phyloP scores from a whole-genome alignment of 2,329 filamentous ascomycete species.

The Ophiostoma sp. region DNA sequence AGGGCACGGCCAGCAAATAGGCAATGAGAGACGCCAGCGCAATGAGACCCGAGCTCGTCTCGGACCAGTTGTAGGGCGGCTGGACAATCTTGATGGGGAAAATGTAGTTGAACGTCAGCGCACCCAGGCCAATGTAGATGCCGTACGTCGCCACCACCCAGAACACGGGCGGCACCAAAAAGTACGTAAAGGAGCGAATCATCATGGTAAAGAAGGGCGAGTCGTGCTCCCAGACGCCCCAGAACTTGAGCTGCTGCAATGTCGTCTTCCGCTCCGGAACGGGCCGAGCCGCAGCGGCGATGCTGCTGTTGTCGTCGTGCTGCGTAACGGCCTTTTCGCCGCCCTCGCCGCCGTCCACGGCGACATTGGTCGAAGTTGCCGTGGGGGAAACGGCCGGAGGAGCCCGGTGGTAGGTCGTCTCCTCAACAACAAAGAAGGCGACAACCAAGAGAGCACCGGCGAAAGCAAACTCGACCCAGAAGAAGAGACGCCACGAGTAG shows the following conservation, averaged over 20 bases:
- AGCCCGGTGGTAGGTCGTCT: constrained; percentile 37
- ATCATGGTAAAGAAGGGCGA: constrained; percentile 49
- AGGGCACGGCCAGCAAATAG: constrained; percentile 45
- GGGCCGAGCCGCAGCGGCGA: neutral
- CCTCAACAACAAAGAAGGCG: constrained; percentile 40
- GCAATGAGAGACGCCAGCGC: constrained; percentile 44
- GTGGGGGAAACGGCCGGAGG: neutral
- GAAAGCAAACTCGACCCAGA: constrained; percentile 61
- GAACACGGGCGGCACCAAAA: constrained; percentile 49
- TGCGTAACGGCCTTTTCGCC: neutral
- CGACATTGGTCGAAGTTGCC: neutral
- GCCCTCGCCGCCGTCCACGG: neutral
- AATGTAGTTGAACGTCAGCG: constrained; percentile 51
- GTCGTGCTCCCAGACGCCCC: constrained; percentile 45
- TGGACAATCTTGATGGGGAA: constrained; percentile 49
- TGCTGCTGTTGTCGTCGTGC: neutral
- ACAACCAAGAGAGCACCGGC: constrained; percentile 35
- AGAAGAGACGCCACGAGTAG: constrained; percentile 61
- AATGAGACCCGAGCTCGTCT: constrained; percentile 48
- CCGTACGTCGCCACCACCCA: constrained; percentile 52
- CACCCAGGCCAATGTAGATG: constrained; percentile 51
- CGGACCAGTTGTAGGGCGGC: constrained; percentile 48
- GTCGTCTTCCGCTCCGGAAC: constrained; percentile 44
- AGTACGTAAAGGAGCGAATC: constrained; percentile 48
- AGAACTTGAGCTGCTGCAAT: constrained; percentile 45